A percentile compares a stretch with the other conserved stretches of the same genome.
Conservation (phyloP, 1,284 basidiomycete genomes). For the Waitea zeae region DNA sequence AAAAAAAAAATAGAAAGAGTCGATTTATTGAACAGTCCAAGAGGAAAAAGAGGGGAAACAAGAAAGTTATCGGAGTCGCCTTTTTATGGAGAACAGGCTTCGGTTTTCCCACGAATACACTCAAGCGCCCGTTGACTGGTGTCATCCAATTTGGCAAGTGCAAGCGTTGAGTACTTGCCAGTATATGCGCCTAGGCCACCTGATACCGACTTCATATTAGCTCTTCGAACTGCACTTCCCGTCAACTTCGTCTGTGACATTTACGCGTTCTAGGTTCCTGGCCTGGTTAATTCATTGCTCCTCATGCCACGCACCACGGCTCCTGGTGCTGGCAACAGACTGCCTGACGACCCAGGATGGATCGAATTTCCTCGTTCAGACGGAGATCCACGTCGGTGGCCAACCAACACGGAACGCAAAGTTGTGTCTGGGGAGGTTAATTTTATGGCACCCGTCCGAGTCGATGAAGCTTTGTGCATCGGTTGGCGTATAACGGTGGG, state of each 20-base stretch:
- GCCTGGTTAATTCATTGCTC: too few species aligned
- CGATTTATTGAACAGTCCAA: background rate
- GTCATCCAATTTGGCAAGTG: too few species aligned
- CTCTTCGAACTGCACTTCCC: too few species aligned
- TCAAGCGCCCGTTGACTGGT: too few species aligned
- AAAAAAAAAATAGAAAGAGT: background rate
- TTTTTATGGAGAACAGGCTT: too few species aligned
- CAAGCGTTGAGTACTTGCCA: too few species aligned
- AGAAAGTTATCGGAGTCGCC: background rate
- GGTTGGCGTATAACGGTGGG: conserved; percentile 47
- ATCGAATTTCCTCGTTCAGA: conserved; percentile 45
- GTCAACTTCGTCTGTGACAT: too few species aligned
- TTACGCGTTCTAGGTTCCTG: too few species aligned
- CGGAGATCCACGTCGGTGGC: conserved; percentile 33
- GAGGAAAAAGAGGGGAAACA: background rate
- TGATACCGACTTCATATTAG: too few species aligned
- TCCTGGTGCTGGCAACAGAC: conserved; percentile 9
- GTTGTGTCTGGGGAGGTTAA: conserved; percentile 49
- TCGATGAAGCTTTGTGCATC: conserved; percentile 29
- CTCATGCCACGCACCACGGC: too few species aligned
- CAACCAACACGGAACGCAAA: conserved; percentile 33
- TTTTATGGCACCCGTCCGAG: conserved; percentile 34
- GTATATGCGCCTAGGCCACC: too few species aligned
- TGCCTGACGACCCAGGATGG: conserved; percentile 34
- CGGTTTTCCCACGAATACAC: too few species aligned